These are phyloP conservation scores for Exophiala calicioides DNA, from an alignment of 2,329 filamentous ascomycete genomes.

Conservation along the genomic window DNA sequence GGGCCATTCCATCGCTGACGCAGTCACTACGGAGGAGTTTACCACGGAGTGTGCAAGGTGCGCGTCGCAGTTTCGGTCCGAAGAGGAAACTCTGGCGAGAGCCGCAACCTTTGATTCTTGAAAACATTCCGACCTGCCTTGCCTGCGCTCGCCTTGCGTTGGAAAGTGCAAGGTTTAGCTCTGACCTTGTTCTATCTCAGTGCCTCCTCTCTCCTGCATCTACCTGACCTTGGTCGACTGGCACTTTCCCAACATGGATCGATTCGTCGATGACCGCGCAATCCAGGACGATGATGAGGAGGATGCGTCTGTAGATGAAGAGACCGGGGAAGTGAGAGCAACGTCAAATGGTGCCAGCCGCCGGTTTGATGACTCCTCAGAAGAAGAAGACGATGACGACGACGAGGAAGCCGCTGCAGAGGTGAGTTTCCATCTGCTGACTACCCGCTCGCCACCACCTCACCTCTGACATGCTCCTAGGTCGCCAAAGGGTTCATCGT, in stretches of 20 bases:
- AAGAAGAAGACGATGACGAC: conserved; percentile 89
- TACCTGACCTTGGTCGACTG: background rate
- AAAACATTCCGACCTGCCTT: background rate
- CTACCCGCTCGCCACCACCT: too few relatives aligned
- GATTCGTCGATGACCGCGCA: conserved; percentile 81
- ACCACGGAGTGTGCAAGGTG: background rate
- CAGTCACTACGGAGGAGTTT: background rate
- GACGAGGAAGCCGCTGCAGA: conserved; percentile 82
- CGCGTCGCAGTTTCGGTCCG: background rate
- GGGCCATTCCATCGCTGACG: too few relatives aligned
- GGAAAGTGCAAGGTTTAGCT: background rate
- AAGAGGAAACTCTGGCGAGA: conserved; percentile 13
- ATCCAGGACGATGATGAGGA: conserved; percentile 83
- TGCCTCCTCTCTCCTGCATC: background rate
- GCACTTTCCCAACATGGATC: conserved; percentile 22
- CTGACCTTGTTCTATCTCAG: background rate
- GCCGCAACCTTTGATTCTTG: conserved; percentile 1
- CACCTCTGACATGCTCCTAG: too few relatives aligned
- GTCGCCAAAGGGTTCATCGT: conserved; percentile 94
- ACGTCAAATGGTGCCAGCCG: conserved; percentile 44
- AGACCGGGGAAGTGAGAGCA: conserved; percentile 61
- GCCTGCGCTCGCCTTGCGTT: too few relatives aligned
- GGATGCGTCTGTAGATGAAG: conserved; percentile 79
- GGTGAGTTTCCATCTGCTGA: conserved; percentile 61
- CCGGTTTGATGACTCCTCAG: conserved; percentile 77